A percentile compares a stretch with the other conserved stretches of the same genome.
phyloP scores from a whole-genome alignment of 2,329 filamentous ascomycete genomes.

The Lasiodiplodia sp. region DNA sequence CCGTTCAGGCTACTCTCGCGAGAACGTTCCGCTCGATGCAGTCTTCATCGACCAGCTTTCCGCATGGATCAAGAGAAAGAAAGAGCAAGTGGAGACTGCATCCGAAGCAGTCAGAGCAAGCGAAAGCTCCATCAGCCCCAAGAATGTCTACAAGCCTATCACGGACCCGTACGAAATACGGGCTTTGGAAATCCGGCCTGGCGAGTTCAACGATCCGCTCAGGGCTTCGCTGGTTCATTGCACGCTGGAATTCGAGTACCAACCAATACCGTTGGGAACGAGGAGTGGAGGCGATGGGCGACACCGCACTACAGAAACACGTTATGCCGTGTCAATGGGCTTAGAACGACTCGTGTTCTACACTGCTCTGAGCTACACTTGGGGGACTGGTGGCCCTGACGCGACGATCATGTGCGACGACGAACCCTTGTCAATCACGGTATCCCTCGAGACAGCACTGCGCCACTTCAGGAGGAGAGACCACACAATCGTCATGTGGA shows the following conservation, averaged over 20 bases:
- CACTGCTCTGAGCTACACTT: slow-evolving; percentile 38
- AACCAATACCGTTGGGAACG: not conserved
- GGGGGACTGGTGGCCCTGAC: slow-evolving; percentile 36
- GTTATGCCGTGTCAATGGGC: slow-evolving; percentile 35
- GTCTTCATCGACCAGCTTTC: too few relatives aligned
- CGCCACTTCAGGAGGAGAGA: slow-evolving; percentile 9
- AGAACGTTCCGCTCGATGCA: too few relatives aligned
- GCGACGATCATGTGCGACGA: slow-evolving; percentile 31
- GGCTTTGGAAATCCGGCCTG: slow-evolving; percentile 36
- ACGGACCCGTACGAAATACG: slow-evolving; percentile 34
- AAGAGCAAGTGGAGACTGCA: too few relatives aligned
- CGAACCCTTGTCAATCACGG: not conserved
- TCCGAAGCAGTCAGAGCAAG: too few relatives aligned
- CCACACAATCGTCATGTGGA: slow-evolving; percentile 26
- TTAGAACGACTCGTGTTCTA: slow-evolving; percentile 35
- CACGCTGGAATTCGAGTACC: slow-evolving; percentile 36
- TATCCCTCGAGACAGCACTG: slow-evolving; percentile 1
- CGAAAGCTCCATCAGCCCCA: too few relatives aligned
- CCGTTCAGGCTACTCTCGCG: too few relatives aligned
- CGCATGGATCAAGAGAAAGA: too few relatives aligned
- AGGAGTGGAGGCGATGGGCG: slow-evolving; percentile 2
- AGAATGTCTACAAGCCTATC: not conserved
- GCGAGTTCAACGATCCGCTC: slow-evolving; percentile 27
- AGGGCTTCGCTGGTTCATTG: slow-evolving; percentile 34
- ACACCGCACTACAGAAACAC: slow-evolving; percentile 32